Base-by-base conservation (phyloP, 1,284 basidiomycete species). In the Ceratorhiza oryzae-sativae region DNA sequence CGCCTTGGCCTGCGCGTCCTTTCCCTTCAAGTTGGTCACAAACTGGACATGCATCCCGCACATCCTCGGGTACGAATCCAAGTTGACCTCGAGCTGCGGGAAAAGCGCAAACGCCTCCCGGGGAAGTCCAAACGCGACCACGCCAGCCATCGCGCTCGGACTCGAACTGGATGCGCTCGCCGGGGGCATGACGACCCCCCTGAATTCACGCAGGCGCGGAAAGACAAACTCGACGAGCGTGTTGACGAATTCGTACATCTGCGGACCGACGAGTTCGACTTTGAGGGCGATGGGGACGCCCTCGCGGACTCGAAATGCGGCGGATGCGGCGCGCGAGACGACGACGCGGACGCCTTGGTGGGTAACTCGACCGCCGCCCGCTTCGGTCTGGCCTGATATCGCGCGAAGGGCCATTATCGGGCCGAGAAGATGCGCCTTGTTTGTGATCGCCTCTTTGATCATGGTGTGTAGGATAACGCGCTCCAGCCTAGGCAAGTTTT, bases 161-260 rank as follows among this genome's bases (percentile, higher is more conserved):
- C 88, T 90, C 75, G 87, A 85, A 41, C 86, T 81, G 73, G 84
- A 85, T 61, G 86, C 80, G n/a, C 86, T 84, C 39, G 87, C 80
- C 48, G 92, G 85, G 71, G 92, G 89, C 72, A 95, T 83, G 2
- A 86, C 79, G 73, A 99, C 81, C 27, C 97, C 97, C 6, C 86
- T 84, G 83, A 95, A 99, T 77, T 97, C 95, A 77, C 96, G 88
- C 75, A 98, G 81, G 25, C 97, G 88, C 1, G 97, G 97, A 25
- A 98, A 84, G 63, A 99, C 97, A 79, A 98, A 98, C 77, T 98
- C 95, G 77, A 90, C 88, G 76, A 99, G 87, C 6, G 88, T 89
- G 74, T 90, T 89, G 73, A 99, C 83, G 81, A 99, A 98, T 77
- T 95, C 91, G 84, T 94, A 98, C 91, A 98, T 98, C 75, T 90